Percentiles rank a stretch among this genome's conserved stretches.
phyloP scores from a whole-genome alignment of 345 rosid genomes.

The Litchi chinensis region DNA sequence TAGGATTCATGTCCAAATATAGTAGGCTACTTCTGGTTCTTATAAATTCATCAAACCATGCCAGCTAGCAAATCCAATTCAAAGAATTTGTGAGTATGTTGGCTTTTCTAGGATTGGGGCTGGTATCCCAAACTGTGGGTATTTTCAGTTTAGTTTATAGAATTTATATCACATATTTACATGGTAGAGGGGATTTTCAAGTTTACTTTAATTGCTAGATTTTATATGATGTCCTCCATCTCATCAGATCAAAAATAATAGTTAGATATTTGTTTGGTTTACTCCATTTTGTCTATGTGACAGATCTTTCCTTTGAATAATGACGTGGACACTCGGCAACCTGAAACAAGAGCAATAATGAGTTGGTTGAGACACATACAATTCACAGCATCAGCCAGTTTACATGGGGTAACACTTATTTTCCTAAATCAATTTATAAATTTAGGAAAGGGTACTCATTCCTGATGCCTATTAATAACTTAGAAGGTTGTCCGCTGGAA shows the following conservation, averaged over 20 bases:
- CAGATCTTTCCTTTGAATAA: conserved; percentile 81
- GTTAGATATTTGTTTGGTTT: not conserved
- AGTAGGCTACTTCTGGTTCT: not conserved
- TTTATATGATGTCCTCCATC: conserved; percentile 9
- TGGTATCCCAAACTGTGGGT: not conserved
- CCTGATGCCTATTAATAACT: not conserved
- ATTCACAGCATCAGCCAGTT: conserved; percentile 86
- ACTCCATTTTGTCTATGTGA: conserved; percentile 17
- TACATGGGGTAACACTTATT: conserved; percentile 78
- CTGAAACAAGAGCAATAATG: conserved; percentile 88
- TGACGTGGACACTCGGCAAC: conserved; percentile 65
- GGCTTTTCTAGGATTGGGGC: not conserved
- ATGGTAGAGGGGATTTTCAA: not conserved
- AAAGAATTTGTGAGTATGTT: not conserved
- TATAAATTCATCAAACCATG: not conserved
- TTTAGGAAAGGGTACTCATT: not conserved
- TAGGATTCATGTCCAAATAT: not conserved
- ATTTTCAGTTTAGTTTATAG: not conserved
- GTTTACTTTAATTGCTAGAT: conserved; percentile 18
- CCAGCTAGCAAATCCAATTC: not conserved
- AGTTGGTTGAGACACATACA: conserved; percentile 72
- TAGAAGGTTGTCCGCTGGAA: not conserved
- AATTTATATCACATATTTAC: not conserved
- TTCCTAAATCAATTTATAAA: conserved; percentile 10
- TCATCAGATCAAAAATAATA: not conserved